Evolutionary conservation across 306 rosid species (phyloP), one percentile per base, ranked within the genome.

Genomic region (Begonia loranthoides): DNA sequence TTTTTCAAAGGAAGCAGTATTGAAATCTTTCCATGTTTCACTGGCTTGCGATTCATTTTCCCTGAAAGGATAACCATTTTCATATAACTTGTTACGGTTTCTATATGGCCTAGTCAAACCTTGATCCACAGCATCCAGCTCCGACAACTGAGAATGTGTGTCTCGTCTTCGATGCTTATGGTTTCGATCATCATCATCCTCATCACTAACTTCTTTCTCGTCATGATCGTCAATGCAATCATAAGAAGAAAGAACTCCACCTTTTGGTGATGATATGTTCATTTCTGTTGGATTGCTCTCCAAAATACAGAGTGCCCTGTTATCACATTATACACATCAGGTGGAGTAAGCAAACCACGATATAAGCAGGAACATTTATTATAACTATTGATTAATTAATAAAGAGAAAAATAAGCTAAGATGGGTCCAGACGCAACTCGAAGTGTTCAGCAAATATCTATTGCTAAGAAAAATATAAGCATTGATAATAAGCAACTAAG

Each of bases 151-250:
- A 63, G 99, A 86, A 36, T 39, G 50, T 22, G 58, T 41, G 33
- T 52, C 65, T 33, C 65, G 44, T 48, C 65, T 61, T 15, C 65
- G 45, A 44, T 61, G 65, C 45, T 61, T 61, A 51, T 61, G 99
- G 76, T 92, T 92, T 54, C 99, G 77, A 65, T 92, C 99, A 54
- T 86, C 96, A 43, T 90, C 99, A 17, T 90, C 95, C 0, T 92
- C 99, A 17, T 92, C 99, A 55, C 93, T 92, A 52, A 92, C 72
- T 73, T 92, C 99, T 79, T 81, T 83, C 60, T 92, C 99, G 72
- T 61, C 65, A 4, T 49, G 65, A 44, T 51, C 64, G 39, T 46
- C 50, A 17, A 49, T 47, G 39, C 21, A 17, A 9, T 59, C 64
- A 40, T 54, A 49, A 15, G 63, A 59, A 49, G 64, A 59, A 49